phyloP scores from a whole-genome alignment of 2,329 filamentous ascomycete species.

The Tolypocladium guangdongense region DNA sequence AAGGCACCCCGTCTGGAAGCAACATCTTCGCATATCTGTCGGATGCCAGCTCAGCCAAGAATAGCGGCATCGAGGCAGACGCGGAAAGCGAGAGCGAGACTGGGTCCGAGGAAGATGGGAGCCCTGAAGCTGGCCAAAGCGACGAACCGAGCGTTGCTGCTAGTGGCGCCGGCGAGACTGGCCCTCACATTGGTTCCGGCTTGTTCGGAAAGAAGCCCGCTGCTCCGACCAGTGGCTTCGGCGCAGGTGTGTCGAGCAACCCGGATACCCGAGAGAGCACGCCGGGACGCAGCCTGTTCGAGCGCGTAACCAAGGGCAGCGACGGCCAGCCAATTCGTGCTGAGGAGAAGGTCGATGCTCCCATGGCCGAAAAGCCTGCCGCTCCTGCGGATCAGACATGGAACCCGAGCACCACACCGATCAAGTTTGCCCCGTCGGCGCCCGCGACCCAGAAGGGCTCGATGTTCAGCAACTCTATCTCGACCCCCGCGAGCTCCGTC shows the following conservation, averaged over 20 bases:
- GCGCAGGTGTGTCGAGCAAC: constrained; percentile 19
- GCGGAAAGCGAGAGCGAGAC: constrained; percentile 35
- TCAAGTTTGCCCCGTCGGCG: constrained; percentile 38
- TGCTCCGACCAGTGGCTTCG: constrained; percentile 10
- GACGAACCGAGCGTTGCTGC: constrained; percentile 31
- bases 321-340: constrained; percentile 39
- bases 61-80: constrained; percentile 38
- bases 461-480: constrained; percentile 20
- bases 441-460: constrained; percentile 16
- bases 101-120: constrained; percentile 31
- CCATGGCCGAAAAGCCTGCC: constrained; percentile 13
- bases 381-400: constrained; percentile 26
- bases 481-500: constrained; percentile 18
- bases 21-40: constrained; percentile 54
- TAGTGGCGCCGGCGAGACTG: constrained; percentile 29
- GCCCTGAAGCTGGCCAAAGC: constrained; percentile 30
- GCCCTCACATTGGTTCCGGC: constrained; percentile 17
- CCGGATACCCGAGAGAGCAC: constrained; percentile 33
- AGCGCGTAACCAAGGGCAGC: constrained; percentile 39
- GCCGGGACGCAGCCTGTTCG: constrained; percentile 41
- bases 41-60: constrained; percentile 42
- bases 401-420: constrained; percentile 37
- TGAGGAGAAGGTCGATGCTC: constrained; percentile 13
- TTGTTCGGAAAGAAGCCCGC: constrained; percentile 21
- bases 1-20: constrained; percentile 13